Conservation (phyloP, 805 yeast genomes). For the Candida berthetii region DNA sequence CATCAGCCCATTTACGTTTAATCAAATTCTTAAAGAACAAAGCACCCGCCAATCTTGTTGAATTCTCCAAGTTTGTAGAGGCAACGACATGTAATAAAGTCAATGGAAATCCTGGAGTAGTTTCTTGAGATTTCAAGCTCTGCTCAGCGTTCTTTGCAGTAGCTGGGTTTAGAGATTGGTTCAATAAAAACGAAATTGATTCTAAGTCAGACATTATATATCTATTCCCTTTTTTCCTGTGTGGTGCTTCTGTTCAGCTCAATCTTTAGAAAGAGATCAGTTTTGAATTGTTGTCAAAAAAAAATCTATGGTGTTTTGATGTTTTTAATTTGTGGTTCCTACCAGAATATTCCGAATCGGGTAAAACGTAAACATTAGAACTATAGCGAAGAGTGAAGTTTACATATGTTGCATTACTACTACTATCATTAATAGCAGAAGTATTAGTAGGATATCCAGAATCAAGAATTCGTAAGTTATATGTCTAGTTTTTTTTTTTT, state of each 20-base stretch:
- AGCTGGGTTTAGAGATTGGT: conserved; percentile 59
- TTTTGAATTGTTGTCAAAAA: too few species aligned
- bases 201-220: conserved; percentile 41
- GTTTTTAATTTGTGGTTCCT: background rate
- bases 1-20: conserved; percentile 84
- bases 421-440: too few species aligned
- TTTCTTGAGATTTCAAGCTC: conserved; percentile 56
- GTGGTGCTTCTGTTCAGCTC: too few species aligned
- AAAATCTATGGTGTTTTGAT: background rate
- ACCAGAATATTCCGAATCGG: background rate
- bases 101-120: conserved; percentile 67
- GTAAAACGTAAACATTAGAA: background rate
- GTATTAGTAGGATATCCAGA: too few species aligned
- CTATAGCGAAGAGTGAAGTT: too few species aligned
- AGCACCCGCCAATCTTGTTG: conserved; percentile 82
- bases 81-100: conserved; percentile 75
- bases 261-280: background rate
- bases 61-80: conserved; percentile 39
- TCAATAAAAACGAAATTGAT: conserved; percentile 46
- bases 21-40: conserved; percentile 85
- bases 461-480: too few species aligned
- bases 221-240: background rate
- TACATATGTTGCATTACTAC: too few species aligned
- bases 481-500: too few species aligned
- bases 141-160: conserved; percentile 65